Percentiles rank a stretch among this genome's conserved stretches.
These are phyloP conservation scores for Persicaria maculosa DNA, from an alignment of 148 eudicot genomes.

Conservation along the genomic window DNA sequence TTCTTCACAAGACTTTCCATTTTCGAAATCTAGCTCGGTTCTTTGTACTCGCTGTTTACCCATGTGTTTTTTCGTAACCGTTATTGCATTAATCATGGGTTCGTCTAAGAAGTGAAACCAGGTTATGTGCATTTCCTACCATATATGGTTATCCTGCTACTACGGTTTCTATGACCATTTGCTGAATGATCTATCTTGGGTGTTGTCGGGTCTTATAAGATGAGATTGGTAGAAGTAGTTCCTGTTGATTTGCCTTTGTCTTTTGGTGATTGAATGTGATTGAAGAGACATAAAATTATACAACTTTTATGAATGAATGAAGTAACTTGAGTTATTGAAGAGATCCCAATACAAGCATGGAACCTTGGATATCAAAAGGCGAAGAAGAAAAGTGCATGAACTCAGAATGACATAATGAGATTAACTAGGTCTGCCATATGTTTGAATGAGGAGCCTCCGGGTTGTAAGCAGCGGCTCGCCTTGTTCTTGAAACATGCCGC, in stretches of 20 bases:
- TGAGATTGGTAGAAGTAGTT: neutral
- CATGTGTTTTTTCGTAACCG: too few species aligned
- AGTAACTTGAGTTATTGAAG: neutral
- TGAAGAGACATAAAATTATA: neutral
- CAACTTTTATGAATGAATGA: neutral
- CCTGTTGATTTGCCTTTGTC: too few species aligned
- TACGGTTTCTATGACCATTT: too few species aligned
- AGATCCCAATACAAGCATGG: neutral
- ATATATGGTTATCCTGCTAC: too few species aligned
- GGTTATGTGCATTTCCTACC: too few species aligned
- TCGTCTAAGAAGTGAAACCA: too few species aligned
- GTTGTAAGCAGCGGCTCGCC: neutral
- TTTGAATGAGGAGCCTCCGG: constrained; percentile 4
- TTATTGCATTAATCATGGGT: neutral
- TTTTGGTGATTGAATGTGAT: too few species aligned
- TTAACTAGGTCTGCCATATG: neutral
- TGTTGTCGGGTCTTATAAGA: too few species aligned
- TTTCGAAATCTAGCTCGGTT: neutral
- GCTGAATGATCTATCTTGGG: too few species aligned
- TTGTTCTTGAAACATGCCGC: neutral
- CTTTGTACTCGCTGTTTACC: neutral
- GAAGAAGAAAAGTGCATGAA: neutral
- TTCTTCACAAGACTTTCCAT: neutral
- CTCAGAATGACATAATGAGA: constrained; percentile 8
- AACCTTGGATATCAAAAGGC: neutral